Evolutionary conservation across 1,139 yeast genomes (phyloP).

Genomic region (Taphrina confusa): DNA sequence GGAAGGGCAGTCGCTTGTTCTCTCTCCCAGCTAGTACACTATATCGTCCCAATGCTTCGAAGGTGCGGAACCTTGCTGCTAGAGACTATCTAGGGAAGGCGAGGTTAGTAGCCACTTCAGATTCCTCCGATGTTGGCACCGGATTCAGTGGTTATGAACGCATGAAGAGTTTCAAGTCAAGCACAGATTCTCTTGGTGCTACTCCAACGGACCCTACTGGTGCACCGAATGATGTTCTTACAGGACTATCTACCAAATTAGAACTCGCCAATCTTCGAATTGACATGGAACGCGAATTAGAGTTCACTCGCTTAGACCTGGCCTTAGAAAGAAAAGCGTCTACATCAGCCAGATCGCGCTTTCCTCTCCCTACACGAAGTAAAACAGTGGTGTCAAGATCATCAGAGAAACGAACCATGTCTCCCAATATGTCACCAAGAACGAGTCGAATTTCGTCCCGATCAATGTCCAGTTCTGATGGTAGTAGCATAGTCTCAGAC

Average conservation of each 20-base stretch:
- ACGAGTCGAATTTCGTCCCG: no score
- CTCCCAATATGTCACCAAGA: background rate
- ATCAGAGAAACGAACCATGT: no score
- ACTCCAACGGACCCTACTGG: background rate
- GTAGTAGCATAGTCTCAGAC: no score
- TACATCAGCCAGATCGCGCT: background rate
- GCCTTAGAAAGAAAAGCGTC: conserved; percentile 9
- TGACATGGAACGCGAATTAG: background rate
- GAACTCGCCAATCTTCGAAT: background rate
- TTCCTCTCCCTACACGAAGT: conserved; percentile 5
- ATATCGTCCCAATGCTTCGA: conserved; percentile 37
- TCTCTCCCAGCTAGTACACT: conserved; percentile 37
- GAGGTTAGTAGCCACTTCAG: conserved; percentile 31
- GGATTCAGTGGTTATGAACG: conserved; percentile 26
- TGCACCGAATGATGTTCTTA: background rate
- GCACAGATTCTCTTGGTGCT: background rate
- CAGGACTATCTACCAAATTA: background rate
- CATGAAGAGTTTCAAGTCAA: background rate
- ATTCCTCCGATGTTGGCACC: conserved; percentile 12
- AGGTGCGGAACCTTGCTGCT: conserved; percentile 34
- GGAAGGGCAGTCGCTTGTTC: conserved; percentile 37
- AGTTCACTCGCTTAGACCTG: background rate
- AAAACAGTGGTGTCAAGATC: background rate
- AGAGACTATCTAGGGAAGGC: conserved; percentile 36
- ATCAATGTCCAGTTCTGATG: no score